These are phyloP conservation scores for Orbilia javanica DNA, from an alignment of 2,329 filamentous ascomycete species.

Conservation along the genomic window DNA sequence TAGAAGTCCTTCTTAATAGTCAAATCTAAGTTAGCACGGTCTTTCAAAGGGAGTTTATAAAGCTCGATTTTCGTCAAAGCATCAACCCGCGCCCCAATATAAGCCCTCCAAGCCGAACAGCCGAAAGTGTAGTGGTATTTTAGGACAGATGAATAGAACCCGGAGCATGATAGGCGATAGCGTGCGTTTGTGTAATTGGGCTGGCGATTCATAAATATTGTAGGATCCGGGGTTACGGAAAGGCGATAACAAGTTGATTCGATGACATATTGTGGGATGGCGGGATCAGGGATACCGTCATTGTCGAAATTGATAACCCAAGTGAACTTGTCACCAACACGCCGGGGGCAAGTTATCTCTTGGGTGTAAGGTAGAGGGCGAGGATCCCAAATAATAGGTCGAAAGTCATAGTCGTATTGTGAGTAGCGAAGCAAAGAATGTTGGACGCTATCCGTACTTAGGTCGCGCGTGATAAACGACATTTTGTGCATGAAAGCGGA, in stretches of 20 bases:
- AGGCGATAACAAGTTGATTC: slow-evolving; percentile 56
- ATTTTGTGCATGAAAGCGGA: slow-evolving; percentile 43
- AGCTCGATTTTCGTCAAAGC: slow-evolving; percentile 45
- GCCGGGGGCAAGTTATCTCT: slow-evolving; percentile 45
- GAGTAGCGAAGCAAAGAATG: slow-evolving; percentile 44
- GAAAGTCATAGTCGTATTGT: slow-evolving; percentile 40
- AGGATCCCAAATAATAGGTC: slow-evolving; percentile 38
- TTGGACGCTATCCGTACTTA: slow-evolving; percentile 49
- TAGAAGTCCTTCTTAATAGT: slow-evolving; percentile 50
- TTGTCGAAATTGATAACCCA: slow-evolving; percentile 55
- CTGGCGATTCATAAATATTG: slow-evolving; percentile 18
- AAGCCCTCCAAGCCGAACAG: slow-evolving; percentile 47
- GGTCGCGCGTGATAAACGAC: slow-evolving; percentile 48
- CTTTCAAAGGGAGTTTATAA: slow-evolving; percentile 32
- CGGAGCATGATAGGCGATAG: slow-evolving; percentile 49
- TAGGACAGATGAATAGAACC: slow-evolving; percentile 39
- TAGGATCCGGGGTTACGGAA: slow-evolving; percentile 41
- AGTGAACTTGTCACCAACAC: slow-evolving; percentile 45
- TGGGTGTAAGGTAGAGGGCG: slow-evolving; percentile 26
- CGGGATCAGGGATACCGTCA: slow-evolving; percentile 1
- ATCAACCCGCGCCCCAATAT: slow-evolving; percentile 44
- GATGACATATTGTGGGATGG: slow-evolving; percentile 29
- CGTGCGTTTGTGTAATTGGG: slow-evolving; percentile 44
- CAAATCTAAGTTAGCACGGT: slow-evolving; percentile 36
- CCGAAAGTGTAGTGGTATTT: slow-evolving; percentile 47